Percentiles rank a stretch among this genome's conserved stretches.
Evolutionary conservation across 257 asterid species (phyloP).

Genomic region (Cinchona pubescens): DNA sequence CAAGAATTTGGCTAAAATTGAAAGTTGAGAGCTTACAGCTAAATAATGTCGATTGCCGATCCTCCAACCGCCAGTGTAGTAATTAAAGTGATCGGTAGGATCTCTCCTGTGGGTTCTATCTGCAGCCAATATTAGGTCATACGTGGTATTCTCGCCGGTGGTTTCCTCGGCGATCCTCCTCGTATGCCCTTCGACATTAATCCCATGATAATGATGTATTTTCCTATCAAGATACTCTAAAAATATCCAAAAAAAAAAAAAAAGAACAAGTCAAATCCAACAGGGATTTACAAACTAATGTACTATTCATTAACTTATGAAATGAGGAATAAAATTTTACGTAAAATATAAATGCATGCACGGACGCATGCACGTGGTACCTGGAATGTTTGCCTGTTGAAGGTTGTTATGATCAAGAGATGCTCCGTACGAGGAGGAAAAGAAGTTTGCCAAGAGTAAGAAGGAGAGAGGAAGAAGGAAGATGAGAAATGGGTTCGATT

Average conservation of each 20-base stretch:
- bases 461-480: constrained; percentile 8
- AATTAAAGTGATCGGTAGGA: constrained; percentile 19
- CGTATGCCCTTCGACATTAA: not conserved
- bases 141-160: constrained; percentile 13
- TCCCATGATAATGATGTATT: not conserved
- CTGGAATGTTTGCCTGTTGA: constrained; percentile 10
- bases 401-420: not conserved
- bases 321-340: not conserved
- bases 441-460: constrained; percentile 6
- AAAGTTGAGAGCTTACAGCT: constrained; percentile 17
- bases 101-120: constrained; percentile 30
- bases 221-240: not conserved
- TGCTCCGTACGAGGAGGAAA: constrained; percentile 11
- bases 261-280: not conserved
- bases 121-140: constrained; percentile 33
- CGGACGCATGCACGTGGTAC: constrained; percentile 7
- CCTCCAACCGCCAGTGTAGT: constrained; percentile 40
- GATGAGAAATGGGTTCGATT: constrained; percentile 3
- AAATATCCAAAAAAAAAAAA: not conserved
- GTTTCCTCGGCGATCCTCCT: constrained; percentile 25
- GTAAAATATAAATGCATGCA: not conserved
- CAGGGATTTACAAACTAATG: not conserved
- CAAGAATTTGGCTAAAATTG: no score
- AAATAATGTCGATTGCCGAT: constrained; percentile 21
- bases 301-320: not conserved